Evolutionary conservation across 2,329 filamentous ascomycete genomes (phyloP).

Genomic region (Trichoderma koningii): DNA sequence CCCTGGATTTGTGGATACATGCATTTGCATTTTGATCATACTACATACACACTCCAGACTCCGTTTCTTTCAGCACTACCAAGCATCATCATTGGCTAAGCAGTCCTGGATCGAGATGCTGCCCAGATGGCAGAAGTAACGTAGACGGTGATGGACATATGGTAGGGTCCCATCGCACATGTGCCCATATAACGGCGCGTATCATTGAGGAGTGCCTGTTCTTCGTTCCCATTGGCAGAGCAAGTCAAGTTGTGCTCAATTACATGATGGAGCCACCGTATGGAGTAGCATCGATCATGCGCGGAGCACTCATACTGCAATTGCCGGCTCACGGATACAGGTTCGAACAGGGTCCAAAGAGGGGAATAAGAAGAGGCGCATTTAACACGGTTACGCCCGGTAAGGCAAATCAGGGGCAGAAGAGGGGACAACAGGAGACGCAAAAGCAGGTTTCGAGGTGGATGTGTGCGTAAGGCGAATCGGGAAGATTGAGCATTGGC

Average conservation of each 20-base stretch:
- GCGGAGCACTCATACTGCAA: background rate
- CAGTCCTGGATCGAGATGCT: slow-evolving; percentile 21
- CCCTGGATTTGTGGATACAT: slow-evolving; percentile 16
- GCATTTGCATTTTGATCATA: background rate
- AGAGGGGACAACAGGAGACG: background rate
- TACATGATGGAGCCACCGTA: background rate
- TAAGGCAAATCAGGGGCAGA: slow-evolving; percentile 2
- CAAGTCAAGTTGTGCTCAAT: background rate
- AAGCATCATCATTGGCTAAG: background rate
- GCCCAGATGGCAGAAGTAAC: slow-evolving; percentile 5
- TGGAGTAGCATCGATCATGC: background rate
- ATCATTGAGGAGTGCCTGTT: background rate
- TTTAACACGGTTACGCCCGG: background rate
- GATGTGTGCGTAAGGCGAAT: background rate
- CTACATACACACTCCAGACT: background rate
- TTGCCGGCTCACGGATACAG: background rate
- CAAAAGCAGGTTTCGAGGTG: background rate
- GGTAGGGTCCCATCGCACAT: background rate
- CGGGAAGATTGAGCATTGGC: background rate
- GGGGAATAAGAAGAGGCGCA: background rate
- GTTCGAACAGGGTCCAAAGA: background rate
- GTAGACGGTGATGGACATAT: slow-evolving; percentile 10
- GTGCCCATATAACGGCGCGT: background rate
- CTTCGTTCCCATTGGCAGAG: background rate
- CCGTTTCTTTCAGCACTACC: too few species aligned